A percentile compares a stretch with the other conserved stretches of the same genome.
Conservation (phyloP, 257 asterid species). For the Rhazya stricta region DNA sequence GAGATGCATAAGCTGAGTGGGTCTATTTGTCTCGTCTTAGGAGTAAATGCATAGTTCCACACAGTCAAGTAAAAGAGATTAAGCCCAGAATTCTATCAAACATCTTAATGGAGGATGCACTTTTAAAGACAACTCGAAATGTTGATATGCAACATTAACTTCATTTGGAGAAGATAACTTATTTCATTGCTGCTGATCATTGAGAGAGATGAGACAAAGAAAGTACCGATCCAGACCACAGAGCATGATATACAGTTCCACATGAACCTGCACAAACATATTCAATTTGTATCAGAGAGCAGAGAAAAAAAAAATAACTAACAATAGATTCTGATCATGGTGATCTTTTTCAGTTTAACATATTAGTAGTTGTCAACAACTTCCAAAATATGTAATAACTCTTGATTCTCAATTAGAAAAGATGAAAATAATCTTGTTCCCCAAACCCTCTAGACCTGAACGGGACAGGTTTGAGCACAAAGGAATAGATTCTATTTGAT, state of each 20-base stretch:
- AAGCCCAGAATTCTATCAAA: neutral
- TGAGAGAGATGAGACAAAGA: constrained; percentile 43
- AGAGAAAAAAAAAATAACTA: constrained; percentile 8
- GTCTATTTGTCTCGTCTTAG: neutral
- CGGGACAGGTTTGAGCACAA: neutral
- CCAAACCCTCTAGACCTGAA: neutral
- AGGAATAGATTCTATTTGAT: neutral
- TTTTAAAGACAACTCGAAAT: neutral
- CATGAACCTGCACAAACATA: constrained; percentile 72
- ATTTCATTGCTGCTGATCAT: neutral
- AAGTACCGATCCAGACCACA: constrained; percentile 98
- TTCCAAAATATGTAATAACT: neutral
- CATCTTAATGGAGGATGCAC: neutral
- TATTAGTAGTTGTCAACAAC: neutral
- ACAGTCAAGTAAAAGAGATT: neutral
- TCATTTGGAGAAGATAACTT: neutral
- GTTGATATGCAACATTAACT: neutral
- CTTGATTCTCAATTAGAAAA: neutral
- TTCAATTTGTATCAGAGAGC: constrained; percentile 28
- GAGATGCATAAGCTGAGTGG: neutral
- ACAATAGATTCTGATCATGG: neutral
- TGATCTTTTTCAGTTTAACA: neutral
- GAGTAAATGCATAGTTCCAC: neutral
- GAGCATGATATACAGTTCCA: constrained; percentile 93
- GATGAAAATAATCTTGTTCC: neutral